Percentiles rank a stretch among this genome's conserved stretches.
These are phyloP conservation scores for Fusarium caatingaense DNA, from an alignment of 2,329 filamentous ascomycete species.

Conservation along the genomic window DNA sequence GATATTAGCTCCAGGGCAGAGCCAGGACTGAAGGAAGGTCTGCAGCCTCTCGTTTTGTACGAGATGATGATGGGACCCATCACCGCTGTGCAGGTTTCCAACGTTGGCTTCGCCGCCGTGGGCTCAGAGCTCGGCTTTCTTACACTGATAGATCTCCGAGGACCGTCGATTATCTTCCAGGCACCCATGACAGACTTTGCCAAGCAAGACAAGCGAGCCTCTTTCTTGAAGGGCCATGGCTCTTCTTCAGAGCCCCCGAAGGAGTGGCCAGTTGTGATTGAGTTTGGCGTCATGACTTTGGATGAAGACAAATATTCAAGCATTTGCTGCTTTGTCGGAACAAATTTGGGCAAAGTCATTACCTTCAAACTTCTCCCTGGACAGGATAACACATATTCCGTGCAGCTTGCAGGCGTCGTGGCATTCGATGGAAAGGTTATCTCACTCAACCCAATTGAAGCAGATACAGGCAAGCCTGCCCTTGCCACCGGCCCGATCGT, in stretches of 20 bases:
- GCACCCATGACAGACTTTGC: conserved; percentile 77
- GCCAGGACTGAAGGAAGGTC: conserved; percentile 77
- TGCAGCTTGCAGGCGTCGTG: conserved; percentile 75
- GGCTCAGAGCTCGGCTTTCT: conserved; percentile 87
- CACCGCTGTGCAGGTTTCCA: conserved; percentile 83
- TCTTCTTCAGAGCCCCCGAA: conserved; percentile 55
- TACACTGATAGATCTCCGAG: conserved; percentile 86
- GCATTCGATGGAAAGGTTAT: conserved; percentile 77
- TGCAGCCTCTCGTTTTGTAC: conserved; percentile 83
- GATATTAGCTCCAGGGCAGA: conserved; percentile 81
- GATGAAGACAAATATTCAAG: conserved; percentile 97
- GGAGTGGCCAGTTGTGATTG: conserved; percentile 84
- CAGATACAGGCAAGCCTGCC: conserved; percentile 80
- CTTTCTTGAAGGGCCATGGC: conserved; percentile 68
- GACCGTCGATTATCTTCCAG: conserved; percentile 84
- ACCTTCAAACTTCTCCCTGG: conserved; percentile 92
- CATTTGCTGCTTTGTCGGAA: conserved; percentile 92
- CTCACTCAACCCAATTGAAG: conserved; percentile 81
- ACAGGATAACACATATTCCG: conserved; percentile 74
- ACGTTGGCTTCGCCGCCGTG: conserved; percentile 89
- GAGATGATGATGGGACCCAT: conserved; percentile 86
- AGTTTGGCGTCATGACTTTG: conserved; percentile 93
- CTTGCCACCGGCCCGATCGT: conserved; percentile 80
- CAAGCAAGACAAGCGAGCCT: conserved; percentile 80
- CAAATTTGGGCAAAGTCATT: conserved; percentile 81